Conservation (phyloP, 352 stramenopile species). For the Phytophthora fragariae region DNA sequence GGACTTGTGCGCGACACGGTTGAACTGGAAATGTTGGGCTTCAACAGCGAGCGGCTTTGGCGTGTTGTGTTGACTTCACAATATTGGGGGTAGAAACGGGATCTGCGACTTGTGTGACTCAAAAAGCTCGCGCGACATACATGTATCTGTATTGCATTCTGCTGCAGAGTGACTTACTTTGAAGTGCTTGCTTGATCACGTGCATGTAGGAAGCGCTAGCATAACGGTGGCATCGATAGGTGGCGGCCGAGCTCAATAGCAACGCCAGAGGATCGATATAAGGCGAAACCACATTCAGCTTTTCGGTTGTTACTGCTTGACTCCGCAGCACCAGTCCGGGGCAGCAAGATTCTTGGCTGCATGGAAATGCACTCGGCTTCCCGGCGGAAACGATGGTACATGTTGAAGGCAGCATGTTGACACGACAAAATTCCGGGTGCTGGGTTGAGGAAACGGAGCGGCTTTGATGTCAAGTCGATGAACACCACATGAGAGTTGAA, state of each 20-base stretch:
- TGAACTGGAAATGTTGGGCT: constrained; percentile 25
- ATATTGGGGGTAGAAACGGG: constrained; percentile 8
- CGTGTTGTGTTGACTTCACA: constrained; percentile 43
- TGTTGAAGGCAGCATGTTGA: constrained; percentile 41
- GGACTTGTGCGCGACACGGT: not conserved
- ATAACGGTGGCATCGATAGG: too few species aligned
- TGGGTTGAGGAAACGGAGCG: not conserved
- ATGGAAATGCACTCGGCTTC: constrained; percentile 28
- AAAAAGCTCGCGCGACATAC: too few species aligned
- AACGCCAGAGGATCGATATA: too few species aligned
- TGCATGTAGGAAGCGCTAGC: too few species aligned
- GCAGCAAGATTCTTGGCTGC: constrained; percentile 8
- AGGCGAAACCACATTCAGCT: too few species aligned
- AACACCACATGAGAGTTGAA: not conserved
- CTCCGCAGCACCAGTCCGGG: too few species aligned
- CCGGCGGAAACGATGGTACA: constrained; percentile 27
- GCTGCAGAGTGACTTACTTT: too few species aligned
- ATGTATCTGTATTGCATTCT: too few species aligned
- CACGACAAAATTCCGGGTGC: constrained; percentile 25
- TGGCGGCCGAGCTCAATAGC: too few species aligned
- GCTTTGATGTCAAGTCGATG: not conserved
- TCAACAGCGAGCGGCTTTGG: constrained; percentile 7
- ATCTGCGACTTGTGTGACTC: constrained; percentile 8
- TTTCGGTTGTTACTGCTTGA: too few species aligned
- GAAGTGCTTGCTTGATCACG: too few species aligned